Evolutionary conservation across 345 rosid species (phyloP), one percentile per base, ranked within the genome.

Genomic region (Geranium brycei): DNA sequence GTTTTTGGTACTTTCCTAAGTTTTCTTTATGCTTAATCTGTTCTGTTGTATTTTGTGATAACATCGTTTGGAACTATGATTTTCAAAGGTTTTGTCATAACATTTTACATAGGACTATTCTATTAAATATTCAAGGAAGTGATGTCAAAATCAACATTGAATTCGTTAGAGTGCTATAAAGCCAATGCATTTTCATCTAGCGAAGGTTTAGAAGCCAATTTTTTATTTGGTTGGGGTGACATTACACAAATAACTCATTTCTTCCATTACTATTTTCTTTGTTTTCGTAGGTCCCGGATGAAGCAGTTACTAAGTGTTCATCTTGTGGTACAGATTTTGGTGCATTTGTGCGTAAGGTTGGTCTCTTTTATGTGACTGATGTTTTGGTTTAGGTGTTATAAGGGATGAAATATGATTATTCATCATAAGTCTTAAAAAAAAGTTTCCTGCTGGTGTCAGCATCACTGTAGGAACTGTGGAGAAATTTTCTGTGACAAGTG

Each of bases 401-500:
- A 72, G 28, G 16, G 13, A 1, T 57, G 31, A 15, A 19, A 0
- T n/a, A 57, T 23, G 18, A 13, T 60, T 11, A 31, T 28, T 69
- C 19, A 57, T 17, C 16, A 51, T 61, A 60, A 61, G 23, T 59
- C 62, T 61, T 35, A 23, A 23, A n/a, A n/a, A n/a, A n/a, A n/a
- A n/a, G n/a, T n/a, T n/a, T n/a, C 63, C 53, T 71, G 31, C 57
- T 67, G 10, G 63, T 71, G 68, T 30, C 93, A 95, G 99, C 99
- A 95, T 79, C 99, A 95, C 71, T 95, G 99, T 79, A 80, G 97
- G 79, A 95, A 95, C 69, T 95, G 97, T 71, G 97, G 99, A 62
- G 99, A 95, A 75, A 87, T 95, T 68, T 95, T 87, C 79, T 95
- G 99, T 67, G 99, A 95, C 86, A 91, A 91, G 77, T 95, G 99